Base-by-base conservation (phyloP, 805 yeast species). In the Kluyveromyces lactis region DNA sequence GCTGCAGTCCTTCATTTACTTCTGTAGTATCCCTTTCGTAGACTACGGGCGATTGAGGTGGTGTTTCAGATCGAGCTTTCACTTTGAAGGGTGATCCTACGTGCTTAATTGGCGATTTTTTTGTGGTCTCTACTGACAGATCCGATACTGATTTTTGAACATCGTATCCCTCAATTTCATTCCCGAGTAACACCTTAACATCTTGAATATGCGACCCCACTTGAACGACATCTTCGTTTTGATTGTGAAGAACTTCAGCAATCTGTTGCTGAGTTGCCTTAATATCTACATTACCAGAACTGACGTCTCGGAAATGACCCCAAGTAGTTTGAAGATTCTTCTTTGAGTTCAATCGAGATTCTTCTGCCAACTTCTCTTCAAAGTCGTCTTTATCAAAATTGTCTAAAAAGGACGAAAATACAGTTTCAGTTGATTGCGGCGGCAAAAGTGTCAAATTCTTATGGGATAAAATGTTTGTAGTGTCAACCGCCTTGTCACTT, bases 1-100 rank as follows among this genome's bases (percentile, higher is more conserved):
- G 12, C 21, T 8, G 8, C 5, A 30, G 33, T 11, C 8, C 12
- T 4, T 15, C 21, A 30, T 30, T 30, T 10, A 8, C n/a, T 10
- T 18, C 5, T 11, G n/a, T 8, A 9, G 10, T 15, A 6, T 16
- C 19, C 8, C 8, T n/a, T 6, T 15, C 8, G 9, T 11, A 7
- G 31, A 15, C 8, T 24, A 24, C 27, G n/a, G 31, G 17, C 8
- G 31, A 28, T 11, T 7, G 31, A 9, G 31, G 17, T 11, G 31
- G 31, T 11, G 17, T 28, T 33, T 19, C 17, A 18, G 23, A 8
- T 7, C 24, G 6, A 23, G 18, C 27, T 6, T 18, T 10, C 15
- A 24, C 17, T 26, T 34, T 34, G 37, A 34, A 34, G 12, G 37
- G 37, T 3, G 37, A 34, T 9, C 29, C 16, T 6, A 34, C 37